These are phyloP conservation scores for Sordariomycetes sp. DNA, from an alignment of 2,329 filamentous ascomycete species.

Conservation along the genomic window DNA sequence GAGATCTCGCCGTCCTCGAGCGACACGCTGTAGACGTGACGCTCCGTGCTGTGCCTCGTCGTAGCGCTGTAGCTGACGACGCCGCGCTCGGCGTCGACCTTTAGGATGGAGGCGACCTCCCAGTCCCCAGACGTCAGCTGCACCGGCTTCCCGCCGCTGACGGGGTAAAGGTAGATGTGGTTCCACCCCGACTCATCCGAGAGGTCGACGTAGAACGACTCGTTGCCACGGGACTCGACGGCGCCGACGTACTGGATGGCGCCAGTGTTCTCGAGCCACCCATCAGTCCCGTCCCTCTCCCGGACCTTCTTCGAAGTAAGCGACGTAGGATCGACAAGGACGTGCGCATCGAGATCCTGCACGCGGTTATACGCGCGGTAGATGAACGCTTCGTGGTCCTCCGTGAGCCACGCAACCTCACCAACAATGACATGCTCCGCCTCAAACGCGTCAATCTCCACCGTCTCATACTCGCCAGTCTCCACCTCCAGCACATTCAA, in stretches of 20 bases:
- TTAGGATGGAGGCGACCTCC: conserved; percentile 47
- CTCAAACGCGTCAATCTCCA: conserved; percentile 43
- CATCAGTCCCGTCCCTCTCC: conserved; percentile 42
- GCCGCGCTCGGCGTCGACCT: conserved; percentile 40
- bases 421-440: conserved; percentile 51
- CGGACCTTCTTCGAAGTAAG: conserved; percentile 32
- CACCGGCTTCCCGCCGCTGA: conserved; percentile 38
- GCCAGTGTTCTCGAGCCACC: conserved; percentile 38
- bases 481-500: conserved; percentile 44
- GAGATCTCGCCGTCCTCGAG: conserved; percentile 39
- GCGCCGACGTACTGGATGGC: background rate
- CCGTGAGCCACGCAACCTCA: conserved; percentile 55
- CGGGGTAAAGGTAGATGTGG: conserved; percentile 51
- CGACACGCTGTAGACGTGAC: conserved; percentile 54
- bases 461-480: conserved; percentile 24
- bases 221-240: conserved; percentile 10
- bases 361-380: conserved; percentile 57
- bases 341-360: conserved; percentile 49
- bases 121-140: conserved; percentile 52
- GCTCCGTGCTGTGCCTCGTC: conserved; percentile 51
- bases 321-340: conserved; percentile 40
- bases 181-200: conserved; percentile 54
- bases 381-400: conserved; percentile 43
- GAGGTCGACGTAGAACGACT: conserved; percentile 49
- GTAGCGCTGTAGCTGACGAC: conserved; percentile 54